Evolutionary conservation across 257 asterid species (phyloP).

Genomic region (Przewalskia tangutica): DNA sequence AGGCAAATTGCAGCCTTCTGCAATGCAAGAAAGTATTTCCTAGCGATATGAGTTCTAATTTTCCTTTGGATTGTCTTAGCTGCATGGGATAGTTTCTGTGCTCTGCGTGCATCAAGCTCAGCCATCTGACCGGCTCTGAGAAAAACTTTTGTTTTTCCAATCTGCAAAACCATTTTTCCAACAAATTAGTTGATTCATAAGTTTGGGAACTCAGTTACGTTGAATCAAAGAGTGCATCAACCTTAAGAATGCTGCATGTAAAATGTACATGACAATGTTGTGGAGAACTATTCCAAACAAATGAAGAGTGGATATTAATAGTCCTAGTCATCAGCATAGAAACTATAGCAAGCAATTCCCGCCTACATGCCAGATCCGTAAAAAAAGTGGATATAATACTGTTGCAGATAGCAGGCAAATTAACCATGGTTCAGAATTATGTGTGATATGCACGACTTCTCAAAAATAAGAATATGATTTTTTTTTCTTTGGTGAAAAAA

Average conservation of each 20-base stretch:
- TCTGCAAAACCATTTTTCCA: constrained; percentile 34
- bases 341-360: not conserved
- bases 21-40: constrained; percentile 73
- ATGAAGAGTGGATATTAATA: not conserved
- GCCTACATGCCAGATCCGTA: not conserved
- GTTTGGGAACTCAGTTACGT: not conserved
- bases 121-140: constrained; percentile 99
- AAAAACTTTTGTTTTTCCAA: constrained; percentile 88
- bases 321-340: not conserved
- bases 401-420: not conserved
- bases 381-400: not conserved
- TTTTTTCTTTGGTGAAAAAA: not conserved
- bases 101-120: constrained; percentile 89
- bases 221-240: not conserved
- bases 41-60: constrained; percentile 66
- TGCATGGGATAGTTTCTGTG: constrained; percentile 74
- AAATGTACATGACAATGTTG: not conserved
- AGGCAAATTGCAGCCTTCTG: constrained; percentile 58
- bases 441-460: not conserved
- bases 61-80: constrained; percentile 85
- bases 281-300: not conserved
- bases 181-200: not conserved
- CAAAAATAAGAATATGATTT: not conserved
- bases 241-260: constrained; percentile 1
- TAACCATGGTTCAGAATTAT: not conserved